A percentile compares a stretch with the other conserved stretches of the same genome.
These are phyloP conservation scores for Mesotaenium endlicherianum DNA, from an alignment of 139 green algal species.

Conservation along the genomic window DNA sequence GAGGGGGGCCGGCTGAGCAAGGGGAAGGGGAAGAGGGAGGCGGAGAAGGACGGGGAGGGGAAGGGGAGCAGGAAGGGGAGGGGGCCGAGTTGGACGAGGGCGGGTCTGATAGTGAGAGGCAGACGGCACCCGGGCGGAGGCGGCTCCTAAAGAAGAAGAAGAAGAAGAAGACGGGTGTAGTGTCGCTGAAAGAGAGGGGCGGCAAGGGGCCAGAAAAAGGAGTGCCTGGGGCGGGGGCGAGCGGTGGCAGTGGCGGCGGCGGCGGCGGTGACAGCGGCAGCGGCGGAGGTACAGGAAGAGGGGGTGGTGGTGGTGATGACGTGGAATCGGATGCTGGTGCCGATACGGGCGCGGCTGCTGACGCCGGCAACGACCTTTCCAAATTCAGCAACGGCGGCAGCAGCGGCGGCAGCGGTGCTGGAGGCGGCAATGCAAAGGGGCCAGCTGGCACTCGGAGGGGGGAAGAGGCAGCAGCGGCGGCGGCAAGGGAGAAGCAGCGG, in stretches of 20 bases:
- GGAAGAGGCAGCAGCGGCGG: too few relatives aligned
- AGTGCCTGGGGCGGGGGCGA: not conserved
- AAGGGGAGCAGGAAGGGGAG: not conserved
- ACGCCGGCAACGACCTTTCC: too few relatives aligned
- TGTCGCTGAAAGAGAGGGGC: not conserved
- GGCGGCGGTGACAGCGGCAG: too few relatives aligned
- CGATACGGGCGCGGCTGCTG: too few relatives aligned
- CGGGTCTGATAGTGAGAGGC: not conserved
- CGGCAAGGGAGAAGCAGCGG: too few relatives aligned
- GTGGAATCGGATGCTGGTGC: too few relatives aligned
- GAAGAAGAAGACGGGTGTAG: not conserved
- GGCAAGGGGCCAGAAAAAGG: not conserved
- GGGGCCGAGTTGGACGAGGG: not conserved
- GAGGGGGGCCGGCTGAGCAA: not conserved
- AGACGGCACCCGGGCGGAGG: not conserved
- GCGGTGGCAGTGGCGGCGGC: not conserved
- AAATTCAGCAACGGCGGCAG: too few relatives aligned
- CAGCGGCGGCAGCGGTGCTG: too few relatives aligned
- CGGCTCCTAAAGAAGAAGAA: not conserved
- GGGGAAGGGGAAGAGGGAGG: not conserved
- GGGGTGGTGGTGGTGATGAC: too few relatives aligned
- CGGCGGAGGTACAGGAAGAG: too few relatives aligned
- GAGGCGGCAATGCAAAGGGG: too few relatives aligned
- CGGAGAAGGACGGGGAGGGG: not conserved
- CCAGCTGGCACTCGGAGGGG: too few relatives aligned